Percentiles rank a stretch among this genome's conserved stretches.
Conservation (phyloP, 768 basidiomycete species). For the Amanita rubescens region DNA sequence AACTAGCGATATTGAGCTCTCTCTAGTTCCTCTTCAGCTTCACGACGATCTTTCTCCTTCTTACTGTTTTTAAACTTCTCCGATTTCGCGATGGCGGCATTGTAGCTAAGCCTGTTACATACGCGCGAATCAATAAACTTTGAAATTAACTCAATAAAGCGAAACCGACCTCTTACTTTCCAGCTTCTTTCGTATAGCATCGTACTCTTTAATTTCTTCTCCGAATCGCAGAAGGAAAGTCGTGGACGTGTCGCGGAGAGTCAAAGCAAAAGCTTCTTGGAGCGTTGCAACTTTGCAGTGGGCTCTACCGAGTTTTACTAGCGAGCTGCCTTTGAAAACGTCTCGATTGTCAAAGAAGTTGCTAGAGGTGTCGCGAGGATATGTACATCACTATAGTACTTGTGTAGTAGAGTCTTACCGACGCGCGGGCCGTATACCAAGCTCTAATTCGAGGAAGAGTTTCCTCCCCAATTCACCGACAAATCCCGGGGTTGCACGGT, state of each 20-base stretch:
- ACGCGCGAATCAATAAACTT: not conserved
- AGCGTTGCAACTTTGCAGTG: slow-evolving; percentile 80
- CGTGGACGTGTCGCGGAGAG: slow-evolving; percentile 69
- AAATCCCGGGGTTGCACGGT: no score
- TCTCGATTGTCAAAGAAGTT: no score
- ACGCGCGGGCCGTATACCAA: no score
- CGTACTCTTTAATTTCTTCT: slow-evolving; percentile 80
- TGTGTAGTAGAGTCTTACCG: no score
- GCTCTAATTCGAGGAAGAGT: no score
- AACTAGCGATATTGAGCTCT: slow-evolving; percentile 71
- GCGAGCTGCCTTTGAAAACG: slow-evolving; percentile 47
- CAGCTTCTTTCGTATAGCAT: slow-evolving; percentile 73
- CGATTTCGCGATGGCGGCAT: slow-evolving; percentile 63
- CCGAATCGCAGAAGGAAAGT: slow-evolving; percentile 54
- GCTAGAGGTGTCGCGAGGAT: no score
- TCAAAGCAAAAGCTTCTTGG: slow-evolving; percentile 73
- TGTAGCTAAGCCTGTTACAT: slow-evolving; percentile 56
- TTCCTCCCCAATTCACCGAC: no score
- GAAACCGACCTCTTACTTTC: slow-evolving; percentile 67
- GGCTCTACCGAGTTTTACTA: slow-evolving; percentile 72
- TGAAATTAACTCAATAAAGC: not conserved
- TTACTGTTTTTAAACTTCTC: slow-evolving; percentile 65
- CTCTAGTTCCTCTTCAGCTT: slow-evolving; percentile 78
- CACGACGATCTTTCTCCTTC: slow-evolving; percentile 74
- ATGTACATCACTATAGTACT: no score